Conservation (phyloP, 257 asterid genomes). For the Fraxinus cuspidata region DNA sequence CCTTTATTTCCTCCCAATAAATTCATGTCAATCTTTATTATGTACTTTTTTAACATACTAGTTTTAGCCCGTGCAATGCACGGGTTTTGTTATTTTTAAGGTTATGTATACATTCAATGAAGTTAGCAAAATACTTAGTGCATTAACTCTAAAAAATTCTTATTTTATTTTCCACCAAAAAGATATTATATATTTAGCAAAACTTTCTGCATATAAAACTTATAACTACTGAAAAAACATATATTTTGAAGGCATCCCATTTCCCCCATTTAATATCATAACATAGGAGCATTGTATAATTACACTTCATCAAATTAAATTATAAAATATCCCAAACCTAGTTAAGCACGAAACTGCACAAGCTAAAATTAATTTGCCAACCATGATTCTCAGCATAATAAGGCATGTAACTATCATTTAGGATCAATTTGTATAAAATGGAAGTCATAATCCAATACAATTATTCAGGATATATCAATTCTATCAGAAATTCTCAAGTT, state of each 20-base stretch:
- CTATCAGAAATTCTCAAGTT: constrained; percentile 21
- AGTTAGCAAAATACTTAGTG: too few relatives aligned
- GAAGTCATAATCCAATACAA: constrained; percentile 16
- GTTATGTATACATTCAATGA: too few relatives aligned
- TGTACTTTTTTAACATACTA: too few relatives aligned
- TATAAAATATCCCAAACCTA: neutral
- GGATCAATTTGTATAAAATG: constrained; percentile 18
- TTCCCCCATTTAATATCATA: neutral
- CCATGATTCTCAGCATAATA: neutral
- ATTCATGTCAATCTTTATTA: too few relatives aligned
- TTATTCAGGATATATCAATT: constrained; percentile 35
- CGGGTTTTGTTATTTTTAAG: too few relatives aligned
- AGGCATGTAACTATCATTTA: neutral
- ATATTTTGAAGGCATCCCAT: too few relatives aligned
- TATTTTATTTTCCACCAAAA: too few relatives aligned
- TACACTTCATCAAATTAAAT: neutral
- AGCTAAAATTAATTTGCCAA: neutral
- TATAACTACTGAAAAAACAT: neutral
- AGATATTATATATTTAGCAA: too few relatives aligned
- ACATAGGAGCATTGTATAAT: neutral
- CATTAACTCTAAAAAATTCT: neutral
- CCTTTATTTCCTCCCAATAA: too few relatives aligned
- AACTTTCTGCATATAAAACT: neutral
- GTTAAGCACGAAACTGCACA: neutral
- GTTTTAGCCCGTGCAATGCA: too few relatives aligned